Evolutionary conservation across 2,329 filamentous ascomycete species (phyloP), one percentile per base, ranked within the genome.

Genomic region (Mycogone perniciosa): DNA sequence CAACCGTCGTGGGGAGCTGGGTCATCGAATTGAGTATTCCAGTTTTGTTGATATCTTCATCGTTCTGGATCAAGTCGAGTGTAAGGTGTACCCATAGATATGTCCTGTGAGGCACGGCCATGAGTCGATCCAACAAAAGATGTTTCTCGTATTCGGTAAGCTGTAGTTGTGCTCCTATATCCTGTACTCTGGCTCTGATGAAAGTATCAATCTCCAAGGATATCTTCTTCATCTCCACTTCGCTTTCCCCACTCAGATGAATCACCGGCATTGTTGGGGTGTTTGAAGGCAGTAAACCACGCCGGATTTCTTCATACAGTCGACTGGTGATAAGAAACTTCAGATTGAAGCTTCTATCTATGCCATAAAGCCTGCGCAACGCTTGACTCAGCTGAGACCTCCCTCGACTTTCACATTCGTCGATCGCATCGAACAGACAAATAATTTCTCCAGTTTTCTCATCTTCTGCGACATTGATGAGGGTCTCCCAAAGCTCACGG

Each of bases 351-450:
- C 34, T 53, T 9, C 44, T 34, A 9, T 40, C 43, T 20, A 49
- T 44, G 6, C 10, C 39, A 44, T 67, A 70, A n/a, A 64, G 49
- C 6, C 58, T 42, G 5, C 47, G 42, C n/a, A 72, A 40, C 3
- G 55, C 57, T 5, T 60, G 7, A 3, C 56, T 53, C 6, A 71
- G 51, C 6, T 58, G 49, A 10, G 31, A 31, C 5, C 54, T 44
- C 11, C 58, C 61, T 10, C 13, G 8, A 0, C 52, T 44, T 1
- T 59, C 44, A 50, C 71, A 74, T 56, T 73, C 70, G 45, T 74
- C 71, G 2, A 74, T 44, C 5, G 68, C 70, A 57, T 74, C 71
- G 1, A 73, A 43, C 31, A 73, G 46, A 48, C 64, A 70, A 20
- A 71, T 46, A 11, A 68, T 55, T 37, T 66, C 57, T 1, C 56